Conservation (phyloP, 2,329 filamentous ascomycete species). For the Furcasterigmium sp. region DNA sequence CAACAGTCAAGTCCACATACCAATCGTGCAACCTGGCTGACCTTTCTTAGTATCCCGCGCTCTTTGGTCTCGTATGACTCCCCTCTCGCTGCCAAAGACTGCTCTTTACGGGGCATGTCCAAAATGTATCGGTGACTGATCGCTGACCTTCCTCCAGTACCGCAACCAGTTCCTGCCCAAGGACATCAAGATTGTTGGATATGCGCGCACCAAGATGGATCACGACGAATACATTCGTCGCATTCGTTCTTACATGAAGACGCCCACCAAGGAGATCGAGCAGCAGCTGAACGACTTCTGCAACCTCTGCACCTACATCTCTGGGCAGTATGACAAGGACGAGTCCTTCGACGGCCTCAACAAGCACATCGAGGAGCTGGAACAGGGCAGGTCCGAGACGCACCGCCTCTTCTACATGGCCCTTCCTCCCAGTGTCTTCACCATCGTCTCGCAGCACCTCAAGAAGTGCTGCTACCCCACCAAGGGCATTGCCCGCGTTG, state of each 20-base stretch:
- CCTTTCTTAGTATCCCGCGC: constrained; percentile 73
- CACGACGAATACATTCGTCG: constrained; percentile 90
- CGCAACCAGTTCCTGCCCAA: constrained; percentile 98
- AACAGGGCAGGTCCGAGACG: constrained; percentile 75
- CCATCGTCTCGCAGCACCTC: constrained; percentile 91
- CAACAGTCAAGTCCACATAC: constrained; percentile 28
- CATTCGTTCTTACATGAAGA: constrained; percentile 98
- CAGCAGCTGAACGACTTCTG: constrained; percentile 91
- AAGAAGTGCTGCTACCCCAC: constrained; percentile 96
- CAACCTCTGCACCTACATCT: constrained; percentile 83
- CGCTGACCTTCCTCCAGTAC: constrained; percentile 52
- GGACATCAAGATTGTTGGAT: constrained; percentile 94
- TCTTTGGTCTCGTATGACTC: constrained; percentile 87
- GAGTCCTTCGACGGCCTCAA: constrained; percentile 85
- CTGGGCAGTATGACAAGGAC: constrained; percentile 97
- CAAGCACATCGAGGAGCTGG: constrained; percentile 79
- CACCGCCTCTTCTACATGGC: constrained; percentile 99
- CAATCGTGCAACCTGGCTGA: constrained; percentile 17
- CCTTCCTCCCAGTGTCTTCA: constrained; percentile 95
- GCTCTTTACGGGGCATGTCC: constrained; percentile 2
- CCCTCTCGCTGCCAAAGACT: background rate
- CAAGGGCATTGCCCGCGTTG: constrained; percentile 86
- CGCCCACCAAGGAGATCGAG: constrained; percentile 94
- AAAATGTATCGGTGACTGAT: background rate
- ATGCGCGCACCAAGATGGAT: constrained; percentile 99